Evolutionary conservation across 2,329 filamentous ascomycete species (phyloP).

Genomic region (Pseudocercospora eumusae): DNA sequence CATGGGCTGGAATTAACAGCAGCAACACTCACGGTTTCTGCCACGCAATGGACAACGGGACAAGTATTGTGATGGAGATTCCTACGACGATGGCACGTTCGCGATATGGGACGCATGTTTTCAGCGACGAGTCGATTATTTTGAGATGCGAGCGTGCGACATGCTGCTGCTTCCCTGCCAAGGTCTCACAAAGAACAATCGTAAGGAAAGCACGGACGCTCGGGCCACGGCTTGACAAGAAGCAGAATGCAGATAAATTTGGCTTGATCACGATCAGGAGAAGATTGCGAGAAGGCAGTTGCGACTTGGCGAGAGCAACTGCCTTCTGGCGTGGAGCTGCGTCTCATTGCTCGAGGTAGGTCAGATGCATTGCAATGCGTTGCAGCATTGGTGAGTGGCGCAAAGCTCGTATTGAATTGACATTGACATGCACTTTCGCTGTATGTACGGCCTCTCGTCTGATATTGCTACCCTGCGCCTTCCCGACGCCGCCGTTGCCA

Average conservation of each 20-base stretch:
- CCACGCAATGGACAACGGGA: conserved; percentile 2
- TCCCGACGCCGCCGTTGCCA: not conserved
- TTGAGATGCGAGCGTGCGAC: conserved; percentile 17
- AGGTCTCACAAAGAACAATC: conserved; percentile 23
- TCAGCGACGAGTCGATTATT: conserved; percentile 5
- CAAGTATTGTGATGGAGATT: not conserved
- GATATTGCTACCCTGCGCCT: not conserved
- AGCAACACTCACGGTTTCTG: not conserved
- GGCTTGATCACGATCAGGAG: conserved; percentile 1
- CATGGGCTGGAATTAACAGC: not conserved
- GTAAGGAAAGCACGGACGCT: conserved; percentile 15
- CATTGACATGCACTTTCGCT: not conserved
- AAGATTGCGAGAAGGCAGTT: not conserved
- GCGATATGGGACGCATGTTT: conserved; percentile 12
- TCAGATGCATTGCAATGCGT: not conserved
- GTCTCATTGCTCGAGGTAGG: not conserved
- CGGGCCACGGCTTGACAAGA: conserved; percentile 1
- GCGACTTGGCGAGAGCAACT: too few species aligned
- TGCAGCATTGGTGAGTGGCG: too few species aligned
- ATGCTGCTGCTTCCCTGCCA: conserved; percentile 16
- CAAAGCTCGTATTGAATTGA: too few species aligned
- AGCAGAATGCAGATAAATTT: not conserved
- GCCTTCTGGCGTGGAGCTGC: not conserved
- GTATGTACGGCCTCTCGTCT: not conserved
- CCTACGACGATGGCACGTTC: not conserved